Evolutionary conservation across 164 flowering plant genomes (phyloP), one percentile per base, ranked within the genome.

Genomic region (Warburgia ugandensis): DNA sequence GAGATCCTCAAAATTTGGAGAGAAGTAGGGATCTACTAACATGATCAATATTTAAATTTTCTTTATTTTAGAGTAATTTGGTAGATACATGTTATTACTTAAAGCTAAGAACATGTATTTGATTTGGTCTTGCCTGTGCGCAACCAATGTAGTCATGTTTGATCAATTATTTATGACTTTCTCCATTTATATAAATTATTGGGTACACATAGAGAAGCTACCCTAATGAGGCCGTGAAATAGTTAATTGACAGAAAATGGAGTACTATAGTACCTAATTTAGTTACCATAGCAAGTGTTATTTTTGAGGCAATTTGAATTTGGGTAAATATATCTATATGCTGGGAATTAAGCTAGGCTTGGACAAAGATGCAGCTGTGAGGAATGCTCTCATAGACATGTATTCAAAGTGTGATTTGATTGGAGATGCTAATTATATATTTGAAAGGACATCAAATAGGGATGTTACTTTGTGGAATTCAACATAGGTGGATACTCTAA

Each of bases 401-500:
- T 84, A 88, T 68, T 74, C 81, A 38, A 83, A 82, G 45, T 79
- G 84, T 54, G 46, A 55, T 23, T 55, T 64, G 65, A 68, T 76
- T 26, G 63, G 23, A 46, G 80, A 76, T 54, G 84, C 91, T 30
- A 42, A 45, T 27, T 35, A 29, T 46, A 32, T 80, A 43, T 87
- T 87, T 46, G 72, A 73, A 45, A 64, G 55, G 26, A 41, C 67
- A 16, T 20, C 55, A 3, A 69, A 73, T 6, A 84, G 70, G 58
- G 78, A 79, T 62, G 64, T 71, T 32, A 45, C 79, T 56, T 42
- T 91, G 20, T 88, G 94, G 94, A 84, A 81, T 59, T 74, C 91
- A 8, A 79, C 83, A 80, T 88, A 12, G 68, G 69, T 42, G 94
- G 87, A 5, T 77, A 64, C 62, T 58, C 74, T 11, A 78, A 73